phyloP scores from a whole-genome alignment of 441 rosid species.

The Pelargonium fulgidum region DNA sequence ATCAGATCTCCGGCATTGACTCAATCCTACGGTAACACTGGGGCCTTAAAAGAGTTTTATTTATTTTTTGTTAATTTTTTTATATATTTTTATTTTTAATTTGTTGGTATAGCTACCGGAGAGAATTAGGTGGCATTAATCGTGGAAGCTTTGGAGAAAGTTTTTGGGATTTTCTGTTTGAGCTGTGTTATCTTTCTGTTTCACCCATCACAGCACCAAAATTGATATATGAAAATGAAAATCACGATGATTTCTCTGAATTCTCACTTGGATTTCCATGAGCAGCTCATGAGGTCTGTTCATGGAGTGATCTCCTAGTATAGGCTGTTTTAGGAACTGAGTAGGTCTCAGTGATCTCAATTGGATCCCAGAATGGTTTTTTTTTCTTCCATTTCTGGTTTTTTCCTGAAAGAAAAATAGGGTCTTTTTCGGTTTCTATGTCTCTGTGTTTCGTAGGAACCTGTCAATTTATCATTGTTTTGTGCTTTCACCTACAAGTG shows the following conservation, averaged over 20 bases:
- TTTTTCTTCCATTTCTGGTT: neutral
- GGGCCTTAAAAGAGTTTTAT: neutral
- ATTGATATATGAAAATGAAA: slow-evolving; percentile 4
- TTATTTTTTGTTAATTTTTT: neutral
- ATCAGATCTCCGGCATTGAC: slow-evolving; percentile 59
- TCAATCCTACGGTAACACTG: slow-evolving; percentile 35
- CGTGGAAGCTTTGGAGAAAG: slow-evolving; percentile 30
- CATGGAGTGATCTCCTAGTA: slow-evolving; percentile 4
- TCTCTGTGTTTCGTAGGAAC: neutral
- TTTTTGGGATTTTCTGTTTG: slow-evolving; percentile 31
- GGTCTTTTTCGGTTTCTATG: neutral
- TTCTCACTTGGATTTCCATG: slow-evolving; percentile 6
- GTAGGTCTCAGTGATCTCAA: neutral
- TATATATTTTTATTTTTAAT: neutral
- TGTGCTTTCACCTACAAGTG: neutral
- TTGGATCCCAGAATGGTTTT: neutral
- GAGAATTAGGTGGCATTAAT: slow-evolving; percentile 41
- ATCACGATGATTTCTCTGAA: neutral
- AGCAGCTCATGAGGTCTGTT: neutral
- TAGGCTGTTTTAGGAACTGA: neutral
- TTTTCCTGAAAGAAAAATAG: neutral
- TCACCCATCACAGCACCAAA: neutral
- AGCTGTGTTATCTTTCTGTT: slow-evolving; percentile 4
- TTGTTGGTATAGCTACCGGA: slow-evolving; percentile 28
- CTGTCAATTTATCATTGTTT: neutral